These are phyloP conservation scores for Pyrenophora tritici-repentis DNA, from an alignment of 2,329 filamentous ascomycete genomes.

Conservation along the genomic window DNA sequence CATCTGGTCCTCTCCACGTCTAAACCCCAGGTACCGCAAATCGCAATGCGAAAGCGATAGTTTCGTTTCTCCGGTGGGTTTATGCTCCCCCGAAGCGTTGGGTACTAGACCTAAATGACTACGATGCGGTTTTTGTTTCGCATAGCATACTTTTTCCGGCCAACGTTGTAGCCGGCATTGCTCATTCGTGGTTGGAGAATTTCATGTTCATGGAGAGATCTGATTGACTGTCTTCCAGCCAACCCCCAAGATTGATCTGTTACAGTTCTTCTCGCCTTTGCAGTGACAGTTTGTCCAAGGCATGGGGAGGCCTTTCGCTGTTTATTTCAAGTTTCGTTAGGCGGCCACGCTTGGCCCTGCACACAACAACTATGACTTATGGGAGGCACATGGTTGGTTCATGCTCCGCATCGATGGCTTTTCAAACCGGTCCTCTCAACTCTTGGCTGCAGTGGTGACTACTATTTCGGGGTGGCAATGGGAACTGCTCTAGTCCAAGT, in stretches of 20 bases:
- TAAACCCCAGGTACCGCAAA: neutral
- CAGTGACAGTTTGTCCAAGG: neutral
- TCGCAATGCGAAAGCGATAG: neutral
- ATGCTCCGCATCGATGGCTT: neutral
- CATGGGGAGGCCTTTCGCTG: neutral
- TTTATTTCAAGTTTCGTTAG: neutral
- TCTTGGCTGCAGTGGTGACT: conserved; percentile 1
- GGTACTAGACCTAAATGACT: too few relatives aligned
- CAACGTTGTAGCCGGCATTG: too few relatives aligned
- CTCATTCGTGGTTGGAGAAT: too few relatives aligned
- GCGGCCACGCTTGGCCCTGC: neutral
- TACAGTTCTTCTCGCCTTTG: neutral
- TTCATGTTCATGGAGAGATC: too few relatives aligned
- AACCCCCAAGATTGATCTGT: neutral
- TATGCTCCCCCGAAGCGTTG: neutral
- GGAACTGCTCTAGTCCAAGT: neutral
- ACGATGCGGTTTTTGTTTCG: too few relatives aligned
- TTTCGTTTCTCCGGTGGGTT: neutral
- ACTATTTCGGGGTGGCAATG: conserved; percentile 3
- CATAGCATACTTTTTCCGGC: too few relatives aligned
- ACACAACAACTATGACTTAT: neutral
- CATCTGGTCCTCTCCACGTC: neutral
- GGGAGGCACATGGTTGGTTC: conserved; percentile 1
- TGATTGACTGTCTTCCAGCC: neutral
- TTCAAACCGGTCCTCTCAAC: neutral